phyloP scores from a whole-genome alignment of 768 basidiomycete genomes.

The Kwoniella heveanensis region DNA sequence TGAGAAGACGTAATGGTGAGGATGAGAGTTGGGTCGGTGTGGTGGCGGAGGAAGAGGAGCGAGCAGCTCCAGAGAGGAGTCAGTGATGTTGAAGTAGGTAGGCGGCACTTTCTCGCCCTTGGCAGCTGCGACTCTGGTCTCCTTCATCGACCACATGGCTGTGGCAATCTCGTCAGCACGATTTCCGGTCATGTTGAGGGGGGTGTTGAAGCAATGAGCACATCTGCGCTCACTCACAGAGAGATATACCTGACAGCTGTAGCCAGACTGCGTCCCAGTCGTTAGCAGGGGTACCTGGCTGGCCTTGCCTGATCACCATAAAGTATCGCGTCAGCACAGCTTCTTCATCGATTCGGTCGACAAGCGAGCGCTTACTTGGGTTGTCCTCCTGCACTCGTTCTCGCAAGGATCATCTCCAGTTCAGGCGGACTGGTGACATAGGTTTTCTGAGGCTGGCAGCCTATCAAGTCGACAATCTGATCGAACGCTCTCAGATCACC shows the following conservation, averaged over 20 bases:
- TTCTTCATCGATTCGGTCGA: background rate
- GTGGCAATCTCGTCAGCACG: background rate
- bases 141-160: slow-evolving; percentile 57
- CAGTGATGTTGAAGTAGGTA: slow-evolving; percentile 56
- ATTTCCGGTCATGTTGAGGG: background rate
- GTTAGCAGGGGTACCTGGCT: slow-evolving; percentile 53
- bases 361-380: slow-evolving; percentile 49
- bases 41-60: slow-evolving; percentile 56
- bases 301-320: slow-evolving; percentile 38
- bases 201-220: too few species aligned
- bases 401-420: slow-evolving; percentile 55
- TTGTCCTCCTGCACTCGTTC: slow-evolving; percentile 52
- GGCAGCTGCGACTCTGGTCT: slow-evolving; percentile 53
- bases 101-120: slow-evolving; percentile 57
- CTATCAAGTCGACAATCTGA: slow-evolving; percentile 48
- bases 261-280: slow-evolving; percentile 57
- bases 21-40: slow-evolving; percentile 51
- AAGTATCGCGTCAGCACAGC: background rate
- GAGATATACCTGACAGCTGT: slow-evolving; percentile 55
- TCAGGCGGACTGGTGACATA: slow-evolving; percentile 55
- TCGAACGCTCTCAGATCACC: slow-evolving; percentile 12
- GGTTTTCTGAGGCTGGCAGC: slow-evolving; percentile 47
- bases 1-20: slow-evolving; percentile 69
- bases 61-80: slow-evolving; percentile 54
- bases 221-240: slow-evolving; percentile 48